A percentile compares a stretch with the other conserved stretches of the same genome.
phyloP scores from a whole-genome alignment of 73 alveolate genomes.

The Uronychia setigera region DNA sequence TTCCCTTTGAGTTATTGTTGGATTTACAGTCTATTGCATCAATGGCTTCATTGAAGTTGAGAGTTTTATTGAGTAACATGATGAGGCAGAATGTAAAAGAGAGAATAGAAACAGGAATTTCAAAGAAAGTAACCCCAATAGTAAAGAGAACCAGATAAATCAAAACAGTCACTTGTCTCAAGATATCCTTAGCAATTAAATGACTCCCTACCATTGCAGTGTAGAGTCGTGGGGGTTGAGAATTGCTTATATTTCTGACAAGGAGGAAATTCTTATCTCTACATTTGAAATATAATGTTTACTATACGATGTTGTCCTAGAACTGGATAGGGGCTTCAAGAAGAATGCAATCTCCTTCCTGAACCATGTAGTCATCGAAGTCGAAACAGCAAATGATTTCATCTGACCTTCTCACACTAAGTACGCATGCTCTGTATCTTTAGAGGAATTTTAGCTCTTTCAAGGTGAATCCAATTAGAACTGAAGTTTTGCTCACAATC shows the following conservation, averaged over 20 bases:
- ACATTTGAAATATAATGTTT: too few species aligned
- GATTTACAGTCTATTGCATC: neutral
- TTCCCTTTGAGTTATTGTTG: neutral
- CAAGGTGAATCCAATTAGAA: neutral
- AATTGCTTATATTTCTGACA: neutral
- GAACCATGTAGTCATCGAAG: neutral
- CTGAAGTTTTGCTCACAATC: neutral
- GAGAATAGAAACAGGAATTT: neutral
- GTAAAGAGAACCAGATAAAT: neutral
- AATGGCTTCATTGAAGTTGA: neutral
- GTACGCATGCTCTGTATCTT: neutral
- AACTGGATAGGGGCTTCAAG: neutral
- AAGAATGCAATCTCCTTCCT: neutral
- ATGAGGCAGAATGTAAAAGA: neutral
- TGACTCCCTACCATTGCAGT: neutral
- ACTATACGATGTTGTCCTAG: neutral
- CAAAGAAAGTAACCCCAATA: neutral
- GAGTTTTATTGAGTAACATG: neutral
- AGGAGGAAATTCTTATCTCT: neutral
- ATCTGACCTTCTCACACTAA: neutral
- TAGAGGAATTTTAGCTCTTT: neutral
- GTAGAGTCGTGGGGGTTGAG: neutral
- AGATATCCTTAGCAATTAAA: neutral
- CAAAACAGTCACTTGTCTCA: neutral
- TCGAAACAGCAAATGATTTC: constrained; percentile 1